These are phyloP conservation scores for Magnusiomyces tetraspermus DNA, from an alignment of 1,139 yeast species.

Conservation along the genomic window DNA sequence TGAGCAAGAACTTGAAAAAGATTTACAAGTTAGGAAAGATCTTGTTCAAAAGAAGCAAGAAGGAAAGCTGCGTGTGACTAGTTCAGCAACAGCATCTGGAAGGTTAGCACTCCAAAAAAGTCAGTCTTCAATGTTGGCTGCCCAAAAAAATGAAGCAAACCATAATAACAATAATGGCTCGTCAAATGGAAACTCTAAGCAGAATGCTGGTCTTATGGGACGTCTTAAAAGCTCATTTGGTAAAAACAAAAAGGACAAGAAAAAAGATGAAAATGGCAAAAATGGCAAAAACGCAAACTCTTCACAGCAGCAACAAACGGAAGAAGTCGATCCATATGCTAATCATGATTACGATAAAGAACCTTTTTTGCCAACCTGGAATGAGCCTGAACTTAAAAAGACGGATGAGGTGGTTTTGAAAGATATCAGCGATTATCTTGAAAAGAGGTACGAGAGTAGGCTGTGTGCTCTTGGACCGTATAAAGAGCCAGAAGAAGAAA, in stretches of 20 bases:
- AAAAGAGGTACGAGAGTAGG: not conserved
- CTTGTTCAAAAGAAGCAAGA: not conserved
- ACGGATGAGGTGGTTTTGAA: conserved; percentile 7
- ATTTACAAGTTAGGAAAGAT: conserved; percentile 5
- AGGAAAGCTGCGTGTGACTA: not conserved
- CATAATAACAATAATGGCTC: no score
- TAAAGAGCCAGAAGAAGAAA: not conserved
- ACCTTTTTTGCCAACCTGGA: not conserved
- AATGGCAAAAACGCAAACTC: not conserved
- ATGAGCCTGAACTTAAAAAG: not conserved
- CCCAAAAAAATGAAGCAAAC: no score
- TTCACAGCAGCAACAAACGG: no score
- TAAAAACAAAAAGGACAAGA: conserved; percentile 21
- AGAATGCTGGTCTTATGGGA: conserved; percentile 24
- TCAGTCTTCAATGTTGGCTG: no score
- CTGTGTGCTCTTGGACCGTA: not conserved
- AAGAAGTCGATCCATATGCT: not conserved
- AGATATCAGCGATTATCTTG: not conserved
- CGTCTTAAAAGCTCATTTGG: conserved; percentile 28
- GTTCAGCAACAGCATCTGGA: not conserved
- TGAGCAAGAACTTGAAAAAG: conserved; percentile 19
- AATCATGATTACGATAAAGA: not conserved
- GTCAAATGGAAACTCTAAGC: not conserved
- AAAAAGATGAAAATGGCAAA: not conserved
- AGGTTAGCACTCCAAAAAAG: no score